Conservation (phyloP, 2,329 filamentous ascomycete species). For the Pseudogymnoascus sp. region DNA sequence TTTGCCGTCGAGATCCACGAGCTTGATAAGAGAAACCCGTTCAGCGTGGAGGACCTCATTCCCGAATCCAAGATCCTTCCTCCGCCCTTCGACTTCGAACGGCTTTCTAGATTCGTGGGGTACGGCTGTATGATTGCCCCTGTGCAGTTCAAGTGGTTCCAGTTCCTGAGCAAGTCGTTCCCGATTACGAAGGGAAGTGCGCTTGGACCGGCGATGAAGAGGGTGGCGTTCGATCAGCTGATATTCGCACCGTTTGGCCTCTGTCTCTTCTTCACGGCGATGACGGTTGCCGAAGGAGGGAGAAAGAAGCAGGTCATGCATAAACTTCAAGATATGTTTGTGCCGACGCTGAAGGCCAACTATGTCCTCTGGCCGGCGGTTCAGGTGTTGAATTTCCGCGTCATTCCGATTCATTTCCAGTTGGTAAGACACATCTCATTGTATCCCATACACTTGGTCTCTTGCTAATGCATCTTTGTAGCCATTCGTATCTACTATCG, state of each 20-base stretch:
- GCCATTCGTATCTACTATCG: slow-evolving; percentile 92
- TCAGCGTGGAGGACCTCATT: slow-evolving; percentile 56
- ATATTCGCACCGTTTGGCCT: slow-evolving; percentile 81
- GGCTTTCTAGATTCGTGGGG: slow-evolving; percentile 88
- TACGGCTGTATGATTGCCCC: slow-evolving; percentile 97
- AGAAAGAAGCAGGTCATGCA: slow-evolving; percentile 66
- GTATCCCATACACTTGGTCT: not conserved
- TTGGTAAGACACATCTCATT: slow-evolving; percentile 56
- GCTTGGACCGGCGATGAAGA: slow-evolving; percentile 72
- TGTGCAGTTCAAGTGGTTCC: slow-evolving; percentile 92
- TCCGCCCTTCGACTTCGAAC: slow-evolving; percentile 90
- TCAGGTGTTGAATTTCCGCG: slow-evolving; percentile 90
- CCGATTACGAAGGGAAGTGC: slow-evolving; percentile 72
- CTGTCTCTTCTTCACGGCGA: slow-evolving; percentile 79
- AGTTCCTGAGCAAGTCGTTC: slow-evolving; percentile 71
- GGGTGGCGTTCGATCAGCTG: slow-evolving; percentile 86
- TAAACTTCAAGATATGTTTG: slow-evolving; percentile 89
- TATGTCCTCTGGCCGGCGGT: slow-evolving; percentile 92
- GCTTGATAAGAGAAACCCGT: slow-evolving; percentile 70
- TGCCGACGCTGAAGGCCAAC: slow-evolving; percentile 92
- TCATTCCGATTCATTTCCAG: slow-evolving; percentile 93
- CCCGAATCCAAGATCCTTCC: slow-evolving; percentile 55
- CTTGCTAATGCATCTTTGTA: slow-evolving; percentile 31
- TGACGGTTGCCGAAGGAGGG: slow-evolving; percentile 92
- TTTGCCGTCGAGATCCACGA: slow-evolving; percentile 84